Conservation (phyloP, 2,329 filamentous ascomycete species). For the Scedosporium boydii region DNA sequence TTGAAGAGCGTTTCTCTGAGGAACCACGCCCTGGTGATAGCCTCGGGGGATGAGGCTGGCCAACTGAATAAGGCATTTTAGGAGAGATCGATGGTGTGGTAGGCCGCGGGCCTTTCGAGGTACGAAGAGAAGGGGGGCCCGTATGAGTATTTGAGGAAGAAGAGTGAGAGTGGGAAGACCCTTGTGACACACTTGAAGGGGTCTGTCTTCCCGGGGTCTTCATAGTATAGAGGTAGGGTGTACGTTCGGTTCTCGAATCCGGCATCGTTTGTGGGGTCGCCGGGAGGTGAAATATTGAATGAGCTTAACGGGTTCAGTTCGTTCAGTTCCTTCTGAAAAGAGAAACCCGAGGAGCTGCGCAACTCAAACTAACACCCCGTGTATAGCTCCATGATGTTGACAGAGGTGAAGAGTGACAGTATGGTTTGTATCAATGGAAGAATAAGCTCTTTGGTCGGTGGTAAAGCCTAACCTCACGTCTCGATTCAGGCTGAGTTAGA, state of each 20-base stretch:
- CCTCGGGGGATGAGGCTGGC: constrained; percentile 40
- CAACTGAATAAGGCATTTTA: constrained; percentile 41
- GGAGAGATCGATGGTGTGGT: constrained; percentile 45
- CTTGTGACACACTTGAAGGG: constrained; percentile 15
- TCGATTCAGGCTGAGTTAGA: neutral
- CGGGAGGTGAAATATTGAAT: neutral
- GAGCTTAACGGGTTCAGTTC: neutral
- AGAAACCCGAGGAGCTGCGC: neutral
- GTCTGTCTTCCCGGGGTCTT: constrained; percentile 32
- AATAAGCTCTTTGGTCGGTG: neutral
- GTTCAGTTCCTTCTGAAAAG: neutral
- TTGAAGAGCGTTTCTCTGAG: constrained; percentile 28
- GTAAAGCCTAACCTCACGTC: neutral
- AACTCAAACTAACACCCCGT: neutral
- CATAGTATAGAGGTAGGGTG: constrained; percentile 31
- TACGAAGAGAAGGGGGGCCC: constrained; percentile 21
- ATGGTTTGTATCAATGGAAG: neutral
- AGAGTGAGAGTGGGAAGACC: constrained; percentile 19
- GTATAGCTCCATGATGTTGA: neutral
- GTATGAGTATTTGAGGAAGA: constrained; percentile 17
- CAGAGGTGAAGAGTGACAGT: neutral
- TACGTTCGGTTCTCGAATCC: neutral
- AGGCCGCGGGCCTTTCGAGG: constrained; percentile 20
- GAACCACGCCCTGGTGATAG: neutral
- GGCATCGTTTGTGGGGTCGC: neutral